These are phyloP conservation scores for Boehmeria nivea DNA, from an alignment of 306 rosid genomes.

Conservation along the genomic window DNA sequence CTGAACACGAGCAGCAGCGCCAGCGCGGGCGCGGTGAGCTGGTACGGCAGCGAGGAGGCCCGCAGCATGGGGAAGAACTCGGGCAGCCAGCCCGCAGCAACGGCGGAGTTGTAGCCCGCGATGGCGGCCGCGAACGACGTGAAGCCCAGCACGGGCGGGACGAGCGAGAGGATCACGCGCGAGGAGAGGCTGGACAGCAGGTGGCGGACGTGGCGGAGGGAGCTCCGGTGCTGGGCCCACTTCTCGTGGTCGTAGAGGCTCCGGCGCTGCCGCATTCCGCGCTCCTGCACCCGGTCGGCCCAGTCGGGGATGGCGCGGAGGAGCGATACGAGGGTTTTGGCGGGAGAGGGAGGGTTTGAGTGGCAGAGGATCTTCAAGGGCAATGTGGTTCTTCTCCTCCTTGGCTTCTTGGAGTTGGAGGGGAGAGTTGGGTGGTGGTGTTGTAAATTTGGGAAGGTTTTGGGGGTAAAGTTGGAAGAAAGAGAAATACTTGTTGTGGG, in stretches of 20 bases:
- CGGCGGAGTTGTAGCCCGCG: slow-evolving; percentile 60
- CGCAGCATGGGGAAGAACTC: slow-evolving; percentile 47
- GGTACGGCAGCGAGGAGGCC: slow-evolving; percentile 70
- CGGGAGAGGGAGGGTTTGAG: slow-evolving; percentile 11
- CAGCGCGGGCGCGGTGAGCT: slow-evolving; percentile 82
- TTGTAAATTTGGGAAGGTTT: slow-evolving; percentile 12
- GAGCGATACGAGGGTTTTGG: slow-evolving; percentile 29
- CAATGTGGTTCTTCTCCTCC: slow-evolving; percentile 7
- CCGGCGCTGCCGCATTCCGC: slow-evolving; percentile 54
- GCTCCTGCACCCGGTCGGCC: slow-evolving; percentile 70
- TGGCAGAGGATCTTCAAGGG: slow-evolving; percentile 22
- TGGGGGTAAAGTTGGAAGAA: slow-evolving; percentile 41
- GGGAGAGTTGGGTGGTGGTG: slow-evolving; percentile 8
- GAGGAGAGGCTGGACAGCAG: slow-evolving; percentile 66
- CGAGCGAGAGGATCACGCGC: slow-evolving; percentile 64
- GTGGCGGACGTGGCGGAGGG: slow-evolving; percentile 83
- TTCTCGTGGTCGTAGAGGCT: slow-evolving; percentile 49
- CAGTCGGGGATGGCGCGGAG: slow-evolving; percentile 59
- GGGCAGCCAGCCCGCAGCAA: slow-evolving; percentile 41
- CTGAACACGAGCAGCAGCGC: slow-evolving; percentile 78
- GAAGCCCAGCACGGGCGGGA: slow-evolving; percentile 68
- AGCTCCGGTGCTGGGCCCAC: slow-evolving; percentile 74
- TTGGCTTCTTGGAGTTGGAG: slow-evolving; percentile 34
- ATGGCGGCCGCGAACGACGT: slow-evolving; percentile 54
- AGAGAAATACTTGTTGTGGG: slow-evolving; percentile 22